Base-by-base conservation (phyloP, 148 eudicot genomes). In the Gaultheria prostrata region DNA sequence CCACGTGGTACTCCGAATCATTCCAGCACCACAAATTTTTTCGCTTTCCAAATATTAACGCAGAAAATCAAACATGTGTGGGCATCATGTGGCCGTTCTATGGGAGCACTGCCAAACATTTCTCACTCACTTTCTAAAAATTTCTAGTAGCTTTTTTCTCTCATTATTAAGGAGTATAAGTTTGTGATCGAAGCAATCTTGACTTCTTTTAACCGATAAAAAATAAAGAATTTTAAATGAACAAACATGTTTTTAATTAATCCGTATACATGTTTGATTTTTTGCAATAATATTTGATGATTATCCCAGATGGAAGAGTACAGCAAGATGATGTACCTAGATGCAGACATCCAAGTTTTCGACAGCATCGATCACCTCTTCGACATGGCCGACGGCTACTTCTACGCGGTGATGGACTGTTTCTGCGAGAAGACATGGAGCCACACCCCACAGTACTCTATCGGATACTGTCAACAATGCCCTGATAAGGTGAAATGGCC, bases 391-490 rank as follows among this genome's bases (percentile, higher is more conserved):
- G 78, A 84, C 20, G 88, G 88, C 10, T 70, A 80, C 67, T 86
- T 86, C 35, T 86, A 86, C 15, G 88, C 86, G 1, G 88, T 86
- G 9, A 86, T 80, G 88, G 88, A 86, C 65, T 86, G 88, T 51
- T 86, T 86, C 79, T 86, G 88, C 50, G 88, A 86, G 84, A 80
- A 86, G 82, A 86, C 88, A 48, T 86, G 88, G 88, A 84, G 84
- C 82, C 86, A 84, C 79, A 69, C 88, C 18, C 84, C 84, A 2
- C 88, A 86, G 77, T 86, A 75, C 49, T 76, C 88, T n/a, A 32
- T 84, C 21, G 88, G 88, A 14, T 86, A 86, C 39, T 86, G 88
- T 81, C 88, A 86, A 50, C 88, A 86, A 49, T 84, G 88, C 88
- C 88, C 88, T 6, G 72, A 86, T 6, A 84, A 56, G 79, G 88